Evolutionary conservation across 2,329 filamentous ascomycete genomes (phyloP).

Genomic region (Cryphonectria parasitica): DNA sequence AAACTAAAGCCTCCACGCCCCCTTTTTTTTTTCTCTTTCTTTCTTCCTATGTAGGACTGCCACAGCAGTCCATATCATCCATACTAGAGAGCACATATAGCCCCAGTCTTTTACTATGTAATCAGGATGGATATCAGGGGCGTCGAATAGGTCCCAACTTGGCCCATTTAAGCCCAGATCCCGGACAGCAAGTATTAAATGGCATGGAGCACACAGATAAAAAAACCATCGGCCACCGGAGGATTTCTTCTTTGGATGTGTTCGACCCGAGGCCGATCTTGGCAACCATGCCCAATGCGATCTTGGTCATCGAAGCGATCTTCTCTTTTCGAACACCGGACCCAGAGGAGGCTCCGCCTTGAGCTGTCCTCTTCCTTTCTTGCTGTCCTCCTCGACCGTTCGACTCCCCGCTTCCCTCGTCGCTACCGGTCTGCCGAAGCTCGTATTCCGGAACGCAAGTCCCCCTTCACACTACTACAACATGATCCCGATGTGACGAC

Average conservation of each 20-base stretch:
- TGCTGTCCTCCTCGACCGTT: background rate
- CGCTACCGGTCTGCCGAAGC: slow-evolving; percentile 1
- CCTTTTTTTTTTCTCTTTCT: background rate
- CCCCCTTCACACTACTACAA: background rate
- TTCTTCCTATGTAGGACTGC: background rate
- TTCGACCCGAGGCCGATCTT: background rate
- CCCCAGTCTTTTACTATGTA: background rate
- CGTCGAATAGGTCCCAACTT: background rate
- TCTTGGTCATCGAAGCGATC: slow-evolving; percentile 18
- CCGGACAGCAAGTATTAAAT: background rate
- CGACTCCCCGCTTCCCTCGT: background rate
- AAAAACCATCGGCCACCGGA: background rate
- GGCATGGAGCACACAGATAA: background rate
- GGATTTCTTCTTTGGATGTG: slow-evolving; percentile 6
- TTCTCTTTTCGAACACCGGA: slow-evolving; percentile 12
- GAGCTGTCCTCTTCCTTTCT: background rate
- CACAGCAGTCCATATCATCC: background rate
- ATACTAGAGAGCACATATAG: background rate
- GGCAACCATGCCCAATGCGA: slow-evolving; percentile 21
- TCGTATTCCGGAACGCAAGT: slow-evolving; percentile 1
- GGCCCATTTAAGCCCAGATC: background rate
- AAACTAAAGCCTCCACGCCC: background rate
- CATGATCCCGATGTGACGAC: background rate
- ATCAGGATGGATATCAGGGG: background rate
- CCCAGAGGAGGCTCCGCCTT: slow-evolving; percentile 2